Base-by-base conservation (phyloP, 305 asterid genomes). In the Salvia sclarea region DNA sequence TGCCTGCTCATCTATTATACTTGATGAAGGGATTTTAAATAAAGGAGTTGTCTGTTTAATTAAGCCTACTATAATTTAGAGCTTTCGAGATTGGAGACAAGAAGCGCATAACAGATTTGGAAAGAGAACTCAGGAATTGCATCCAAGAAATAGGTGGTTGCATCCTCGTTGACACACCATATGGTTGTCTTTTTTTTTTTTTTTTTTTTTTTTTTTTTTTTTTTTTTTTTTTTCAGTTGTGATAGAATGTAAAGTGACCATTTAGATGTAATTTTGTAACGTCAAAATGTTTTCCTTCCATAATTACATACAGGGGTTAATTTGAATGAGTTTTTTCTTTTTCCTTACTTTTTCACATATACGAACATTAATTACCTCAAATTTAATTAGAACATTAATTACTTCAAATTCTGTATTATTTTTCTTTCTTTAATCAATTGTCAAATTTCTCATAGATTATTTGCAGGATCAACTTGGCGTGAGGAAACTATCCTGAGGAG, bases 391-490 rank as follows among this genome's bases (percentile, higher is more conserved):
- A 54, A 11, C 14, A 44, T 50, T 20, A 13, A 18, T 25, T 13
- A 44, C 6, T 30, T 48, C 66, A 61, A 20, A 33, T 69, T 69
- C 60, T 59, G 14, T 47, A 2, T 37, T 0, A 2, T 37, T 63
- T 28, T 16, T 61, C 20, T 3, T 20, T 41, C 41, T 53, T 78
- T 75, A 62, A 75, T 58, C 35, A 41, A 44, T 68, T 68, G 73
- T 52, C 61, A 69, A 50, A 55, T 73, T 73, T 72, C 72, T 68
- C 74, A 40, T 82, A 93, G 98, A 93, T 84, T 93, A 86, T 77
- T 83, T 93, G 84, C 97, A 87, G 89, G 98, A 90, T 82, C 96
- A 90, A 75, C 82, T 93, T 45, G 79, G 82, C 73, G 74, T 68
- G 74, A 88, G 85, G 78, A 84, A 83, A 76, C 71, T 74, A 73